A percentile compares a stretch with the other conserved stretches of the same genome.
Conservation (phyloP, 768 basidiomycete genomes). For the Galerina sulciceps region DNA sequence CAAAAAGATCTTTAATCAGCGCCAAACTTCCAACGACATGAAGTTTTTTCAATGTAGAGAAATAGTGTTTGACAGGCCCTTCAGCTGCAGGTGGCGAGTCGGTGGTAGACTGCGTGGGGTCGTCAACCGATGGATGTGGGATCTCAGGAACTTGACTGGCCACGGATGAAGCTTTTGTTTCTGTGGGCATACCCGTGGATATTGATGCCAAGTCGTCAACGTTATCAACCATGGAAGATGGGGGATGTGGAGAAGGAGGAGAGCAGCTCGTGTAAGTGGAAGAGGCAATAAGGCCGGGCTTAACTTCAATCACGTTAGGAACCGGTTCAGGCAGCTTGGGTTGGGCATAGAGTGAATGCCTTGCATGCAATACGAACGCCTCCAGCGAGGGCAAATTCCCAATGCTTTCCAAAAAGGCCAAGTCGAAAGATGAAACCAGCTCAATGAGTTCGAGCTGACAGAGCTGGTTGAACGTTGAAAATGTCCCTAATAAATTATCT, state of each 20-base stretch:
- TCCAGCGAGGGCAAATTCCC: slow-evolving; percentile 1
- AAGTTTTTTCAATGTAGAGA: neutral
- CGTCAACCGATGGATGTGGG: too few relatives aligned
- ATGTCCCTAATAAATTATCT: neutral
- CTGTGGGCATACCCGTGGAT: too few relatives aligned
- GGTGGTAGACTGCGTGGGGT: too few relatives aligned
- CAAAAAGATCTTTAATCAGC: neutral
- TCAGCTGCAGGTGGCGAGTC: too few relatives aligned
- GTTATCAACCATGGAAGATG: too few relatives aligned
- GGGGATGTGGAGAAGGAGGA: too few relatives aligned
- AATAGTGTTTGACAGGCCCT: neutral
- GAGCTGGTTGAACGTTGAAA: slow-evolving; percentile 3
- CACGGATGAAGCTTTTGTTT: too few relatives aligned
- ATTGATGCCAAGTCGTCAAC: too few relatives aligned
- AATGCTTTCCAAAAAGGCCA: slow-evolving; percentile 1
- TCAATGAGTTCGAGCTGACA: slow-evolving; percentile 4
- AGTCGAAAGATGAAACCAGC: neutral
- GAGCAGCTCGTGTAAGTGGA: too few relatives aligned
- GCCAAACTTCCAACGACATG: neutral
- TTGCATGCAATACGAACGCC: neutral
- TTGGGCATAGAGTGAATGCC: neutral
- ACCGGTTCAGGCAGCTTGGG: neutral
- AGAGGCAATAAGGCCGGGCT: too few relatives aligned
- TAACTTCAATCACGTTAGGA: too few relatives aligned
- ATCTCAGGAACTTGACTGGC: too few relatives aligned